Conservation (phyloP, 352 stramenopile species). For the Paralagenidium karlingii region DNA sequence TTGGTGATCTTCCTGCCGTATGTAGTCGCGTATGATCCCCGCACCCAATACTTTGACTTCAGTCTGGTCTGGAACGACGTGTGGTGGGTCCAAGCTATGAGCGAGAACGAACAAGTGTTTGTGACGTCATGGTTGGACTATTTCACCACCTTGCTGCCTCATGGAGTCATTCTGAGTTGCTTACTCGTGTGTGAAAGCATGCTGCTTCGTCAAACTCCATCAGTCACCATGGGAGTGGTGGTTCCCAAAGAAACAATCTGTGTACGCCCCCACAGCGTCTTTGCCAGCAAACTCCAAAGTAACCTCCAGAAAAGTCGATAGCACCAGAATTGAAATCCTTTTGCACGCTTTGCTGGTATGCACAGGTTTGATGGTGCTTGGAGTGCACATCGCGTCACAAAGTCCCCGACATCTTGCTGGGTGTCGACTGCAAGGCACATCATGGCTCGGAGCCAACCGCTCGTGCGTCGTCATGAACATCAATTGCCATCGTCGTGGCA, state of each 20-base stretch:
- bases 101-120: slow-evolving; percentile 12
- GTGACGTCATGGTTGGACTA: slow-evolving; percentile 10
- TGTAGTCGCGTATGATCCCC: slow-evolving; percentile 7
- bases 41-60: slow-evolving; percentile 3
- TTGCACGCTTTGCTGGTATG: too few species aligned
- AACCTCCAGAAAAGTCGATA: too few species aligned
- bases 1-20: slow-evolving; percentile 11
- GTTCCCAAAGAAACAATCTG: too few species aligned
- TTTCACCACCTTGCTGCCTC: slow-evolving; percentile 8
- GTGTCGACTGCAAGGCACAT: too few species aligned
- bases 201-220: too few species aligned
- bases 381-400: too few species aligned
- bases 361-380: too few species aligned
- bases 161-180: slow-evolving; percentile 11
- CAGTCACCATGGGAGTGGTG: too few species aligned
- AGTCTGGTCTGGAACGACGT: slow-evolving; percentile 6
- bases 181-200: too few species aligned
- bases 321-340: too few species aligned
- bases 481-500: slow-evolving; percentile 13
- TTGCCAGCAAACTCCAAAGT: too few species aligned
- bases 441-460: slow-evolving; percentile 13
- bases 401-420: slow-evolving; percentile 6
- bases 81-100: slow-evolving; percentile 9
- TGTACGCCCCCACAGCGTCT: too few species aligned
- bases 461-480: slow-evolving; percentile 19